phyloP scores from a whole-genome alignment of 2,329 filamentous ascomycete genomes.

The Talaromyces sp. region DNA sequence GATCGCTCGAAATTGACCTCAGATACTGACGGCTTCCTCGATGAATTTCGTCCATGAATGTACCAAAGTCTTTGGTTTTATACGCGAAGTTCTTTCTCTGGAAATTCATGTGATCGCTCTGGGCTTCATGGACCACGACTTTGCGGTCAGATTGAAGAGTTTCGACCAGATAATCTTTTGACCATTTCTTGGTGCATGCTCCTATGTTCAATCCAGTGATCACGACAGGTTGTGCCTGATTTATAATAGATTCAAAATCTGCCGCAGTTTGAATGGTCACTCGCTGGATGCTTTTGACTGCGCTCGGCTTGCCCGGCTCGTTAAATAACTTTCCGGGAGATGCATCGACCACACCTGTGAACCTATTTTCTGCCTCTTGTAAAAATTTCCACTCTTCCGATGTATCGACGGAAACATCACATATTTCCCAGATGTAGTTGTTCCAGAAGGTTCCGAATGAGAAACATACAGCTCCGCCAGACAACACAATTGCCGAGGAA shows the following conservation, averaged over 20 bases:
- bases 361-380: slow-evolving; percentile 17
- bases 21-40: slow-evolving; percentile 65
- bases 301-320: slow-evolving; percentile 16
- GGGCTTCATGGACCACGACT: slow-evolving; percentile 68
- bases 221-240: slow-evolving; percentile 57
- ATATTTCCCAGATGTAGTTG: slow-evolving; percentile 51
- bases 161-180: slow-evolving; percentile 59
- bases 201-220: slow-evolving; percentile 64
- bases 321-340: slow-evolving; percentile 6
- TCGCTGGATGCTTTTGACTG: slow-evolving; percentile 44
- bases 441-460: slow-evolving; percentile 88
- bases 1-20: slow-evolving; percentile 66
- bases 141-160: slow-evolving; percentile 58
- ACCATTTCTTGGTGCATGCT: slow-evolving; percentile 63
- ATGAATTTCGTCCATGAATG: slow-evolving; percentile 59
- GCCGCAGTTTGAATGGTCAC: slow-evolving; percentile 47
- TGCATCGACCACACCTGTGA: slow-evolving; percentile 12
- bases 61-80: slow-evolving; percentile 59
- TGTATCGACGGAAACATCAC: slow-evolving; percentile 22
- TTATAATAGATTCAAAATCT: slow-evolving; percentile 58
- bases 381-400: slow-evolving; percentile 32
- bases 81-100: slow-evolving; percentile 78
- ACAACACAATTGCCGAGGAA: slow-evolving; percentile 57
- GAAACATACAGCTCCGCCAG: slow-evolving; percentile 83
- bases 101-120: slow-evolving; percentile 68